phyloP scores from a whole-genome alignment of 192 early-diverging fungal species.

The Coemansia sp. region DNA sequence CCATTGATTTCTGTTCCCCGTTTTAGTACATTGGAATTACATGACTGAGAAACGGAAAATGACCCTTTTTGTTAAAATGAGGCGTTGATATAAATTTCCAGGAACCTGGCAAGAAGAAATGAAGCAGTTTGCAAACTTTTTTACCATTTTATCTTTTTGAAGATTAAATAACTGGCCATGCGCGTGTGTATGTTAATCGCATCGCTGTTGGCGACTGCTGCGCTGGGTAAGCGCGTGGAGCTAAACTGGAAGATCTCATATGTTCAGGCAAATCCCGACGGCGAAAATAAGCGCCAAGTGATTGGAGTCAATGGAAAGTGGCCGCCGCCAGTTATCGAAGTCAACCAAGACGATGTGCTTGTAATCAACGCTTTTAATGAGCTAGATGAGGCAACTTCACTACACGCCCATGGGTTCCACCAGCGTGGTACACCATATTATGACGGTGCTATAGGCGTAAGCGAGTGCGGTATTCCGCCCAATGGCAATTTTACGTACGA shows the following conservation, averaged over 20 bases:
- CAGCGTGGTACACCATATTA: slow-evolving; percentile 70
- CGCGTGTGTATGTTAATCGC: background rate
- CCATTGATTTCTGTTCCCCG: no score
- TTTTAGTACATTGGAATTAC: no score
- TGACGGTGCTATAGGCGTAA: slow-evolving; percentile 68
- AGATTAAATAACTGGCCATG: no score
- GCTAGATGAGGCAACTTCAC: slow-evolving; percentile 60
- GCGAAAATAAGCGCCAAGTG: slow-evolving; percentile 61
- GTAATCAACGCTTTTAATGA: slow-evolving; percentile 56
- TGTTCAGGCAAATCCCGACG: slow-evolving; percentile 66
- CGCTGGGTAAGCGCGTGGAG: slow-evolving; percentile 54
- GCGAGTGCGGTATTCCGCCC: slow-evolving; percentile 74
- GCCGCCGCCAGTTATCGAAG: slow-evolving; percentile 58
- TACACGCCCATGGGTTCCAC: slow-evolving; percentile 80
- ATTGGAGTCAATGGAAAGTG: slow-evolving; percentile 66
- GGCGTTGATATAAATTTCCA: no score
- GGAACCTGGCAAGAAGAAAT: no score
- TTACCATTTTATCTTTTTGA: no score
- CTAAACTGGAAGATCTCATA: slow-evolving; percentile 71
- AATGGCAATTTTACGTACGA: slow-evolving; percentile 66
- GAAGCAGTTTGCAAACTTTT: no score
- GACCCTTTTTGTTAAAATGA: no score
- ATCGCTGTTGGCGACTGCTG: background rate
- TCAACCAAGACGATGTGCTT: slow-evolving; percentile 29
- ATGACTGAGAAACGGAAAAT: no score